phyloP scores from a whole-genome alignment of 2,329 filamentous ascomycete species.

The Elsinoe perseae region DNA sequence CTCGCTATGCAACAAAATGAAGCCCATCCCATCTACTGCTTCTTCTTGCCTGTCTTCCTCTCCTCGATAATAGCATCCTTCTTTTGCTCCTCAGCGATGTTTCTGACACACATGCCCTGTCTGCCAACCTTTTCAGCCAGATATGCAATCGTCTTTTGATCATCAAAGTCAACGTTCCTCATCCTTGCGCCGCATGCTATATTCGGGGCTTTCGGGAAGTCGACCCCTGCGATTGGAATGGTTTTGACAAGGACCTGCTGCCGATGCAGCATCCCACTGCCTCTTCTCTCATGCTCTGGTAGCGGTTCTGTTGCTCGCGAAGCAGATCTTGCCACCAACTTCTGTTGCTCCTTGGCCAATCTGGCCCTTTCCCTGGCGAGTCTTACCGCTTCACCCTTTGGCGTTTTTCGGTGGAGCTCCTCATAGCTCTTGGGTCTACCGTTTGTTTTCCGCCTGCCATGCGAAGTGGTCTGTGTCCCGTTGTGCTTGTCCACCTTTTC shows the following conservation, averaged over 20 bases:
- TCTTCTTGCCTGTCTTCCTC: conserved; percentile 17
- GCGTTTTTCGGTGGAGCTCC: not conserved
- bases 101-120: conserved; percentile 24
- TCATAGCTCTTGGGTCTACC: not conserved
- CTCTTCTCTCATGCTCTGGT: not conserved
- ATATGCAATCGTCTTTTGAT: conserved; percentile 27
- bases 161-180: conserved; percentile 31
- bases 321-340: not conserved
- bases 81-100: not conserved
- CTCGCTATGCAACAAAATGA: not conserved
- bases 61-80: conserved; percentile 20
- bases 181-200: conserved; percentile 28
- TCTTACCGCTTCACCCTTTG: not conserved
- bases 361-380: not conserved
- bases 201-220: not conserved
- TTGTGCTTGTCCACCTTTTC: conserved; percentile 20
- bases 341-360: not conserved
- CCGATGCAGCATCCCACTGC: not conserved
- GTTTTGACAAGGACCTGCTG: conserved; percentile 1
- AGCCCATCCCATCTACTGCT: conserved; percentile 25
- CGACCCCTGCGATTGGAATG: not conserved
- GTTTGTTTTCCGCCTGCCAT: not conserved
- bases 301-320: not conserved
- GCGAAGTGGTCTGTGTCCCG: not conserved
- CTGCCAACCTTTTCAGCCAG: conserved; percentile 33